Conservation (phyloP, 2,329 filamentous ascomycete species). For the Penicillium paneum region DNA sequence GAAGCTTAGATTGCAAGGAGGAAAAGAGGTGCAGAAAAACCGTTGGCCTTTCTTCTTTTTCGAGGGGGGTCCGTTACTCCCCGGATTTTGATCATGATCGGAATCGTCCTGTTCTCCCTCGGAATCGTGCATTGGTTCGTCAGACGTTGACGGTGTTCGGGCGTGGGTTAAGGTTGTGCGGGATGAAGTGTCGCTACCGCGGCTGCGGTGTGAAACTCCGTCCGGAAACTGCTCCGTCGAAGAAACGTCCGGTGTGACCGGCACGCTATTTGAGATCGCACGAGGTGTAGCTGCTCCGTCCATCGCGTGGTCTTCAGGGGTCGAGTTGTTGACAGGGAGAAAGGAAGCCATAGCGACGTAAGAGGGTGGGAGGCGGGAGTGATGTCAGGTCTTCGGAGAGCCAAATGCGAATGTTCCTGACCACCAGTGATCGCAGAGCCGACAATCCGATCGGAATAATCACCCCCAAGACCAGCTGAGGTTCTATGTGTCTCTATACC, state of each 20-base stretch:
- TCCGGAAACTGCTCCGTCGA: conserved; percentile 21
- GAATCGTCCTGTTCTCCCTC: conserved; percentile 65
- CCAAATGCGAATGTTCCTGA: conserved; percentile 15
- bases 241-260: conserved; percentile 32
- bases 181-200: conserved; percentile 34
- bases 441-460: conserved; percentile 20
- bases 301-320: conserved; percentile 45
- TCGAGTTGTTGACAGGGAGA: conserved; percentile 58
- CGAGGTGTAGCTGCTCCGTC: conserved; percentile 56
- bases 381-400: conserved; percentile 27
- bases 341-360: conserved; percentile 53
- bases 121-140: conserved; percentile 74
- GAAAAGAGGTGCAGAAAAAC: conserved; percentile 94
- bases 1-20: conserved; percentile 90
- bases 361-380: conserved; percentile 22
- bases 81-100: conserved; percentile 62
- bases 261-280: conserved; percentile 41
- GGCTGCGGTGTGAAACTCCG: conserved; percentile 18
- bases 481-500: conserved; percentile 13
- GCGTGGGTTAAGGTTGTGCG: conserved; percentile 18
- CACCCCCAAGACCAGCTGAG: conserved; percentile 13
- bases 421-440: conserved; percentile 22
- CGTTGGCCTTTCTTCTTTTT: conserved; percentile 97
- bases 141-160: conserved; percentile 44
- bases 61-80: conserved; percentile 63